phyloP scores from a whole-genome alignment of 371 early-diverging fungal species.

The Catenaria anguillulae region DNA sequence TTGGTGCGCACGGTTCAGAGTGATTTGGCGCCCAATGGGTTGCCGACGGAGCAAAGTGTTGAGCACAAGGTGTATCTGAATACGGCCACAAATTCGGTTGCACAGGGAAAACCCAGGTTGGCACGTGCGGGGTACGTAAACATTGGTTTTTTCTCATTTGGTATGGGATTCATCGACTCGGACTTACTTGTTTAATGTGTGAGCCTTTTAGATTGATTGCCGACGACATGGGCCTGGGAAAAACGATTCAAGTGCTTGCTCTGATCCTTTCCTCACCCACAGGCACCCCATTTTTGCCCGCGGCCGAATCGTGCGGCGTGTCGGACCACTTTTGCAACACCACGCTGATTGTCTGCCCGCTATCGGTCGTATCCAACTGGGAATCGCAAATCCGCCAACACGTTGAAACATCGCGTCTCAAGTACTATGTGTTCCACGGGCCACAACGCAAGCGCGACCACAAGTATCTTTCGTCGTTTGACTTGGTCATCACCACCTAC shows the following conservation, averaged over 20 bases:
- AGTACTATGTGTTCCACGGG: neutral
- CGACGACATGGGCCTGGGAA: slow-evolving; percentile 8
- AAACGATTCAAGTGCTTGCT: slow-evolving; percentile 4
- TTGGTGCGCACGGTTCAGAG: neutral
- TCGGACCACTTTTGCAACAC: neutral
- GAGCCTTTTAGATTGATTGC: no score
- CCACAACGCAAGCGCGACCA: neutral
- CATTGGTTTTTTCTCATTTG: no score
- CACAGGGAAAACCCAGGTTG: neutral
- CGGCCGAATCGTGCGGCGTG: neutral
- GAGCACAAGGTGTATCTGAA: neutral
- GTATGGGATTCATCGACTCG: no score
- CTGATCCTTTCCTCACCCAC: neutral
- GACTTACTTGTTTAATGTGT: no score
- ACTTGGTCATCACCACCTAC: slow-evolving; percentile 6
- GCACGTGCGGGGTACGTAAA: neutral
- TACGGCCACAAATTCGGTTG: neutral
- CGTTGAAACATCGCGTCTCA: neutral
- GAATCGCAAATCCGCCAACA: neutral
- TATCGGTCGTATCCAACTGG: slow-evolving; percentile 2
- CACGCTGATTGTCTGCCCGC: slow-evolving; percentile 5
- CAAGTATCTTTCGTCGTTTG: neutral
- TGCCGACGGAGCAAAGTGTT: no score
- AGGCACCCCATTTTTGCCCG: neutral
- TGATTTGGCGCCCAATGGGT: neutral